Evolutionary conservation across 2,329 filamentous ascomycete species (phyloP).

Genomic region (Aspergillus viridinutans): DNA sequence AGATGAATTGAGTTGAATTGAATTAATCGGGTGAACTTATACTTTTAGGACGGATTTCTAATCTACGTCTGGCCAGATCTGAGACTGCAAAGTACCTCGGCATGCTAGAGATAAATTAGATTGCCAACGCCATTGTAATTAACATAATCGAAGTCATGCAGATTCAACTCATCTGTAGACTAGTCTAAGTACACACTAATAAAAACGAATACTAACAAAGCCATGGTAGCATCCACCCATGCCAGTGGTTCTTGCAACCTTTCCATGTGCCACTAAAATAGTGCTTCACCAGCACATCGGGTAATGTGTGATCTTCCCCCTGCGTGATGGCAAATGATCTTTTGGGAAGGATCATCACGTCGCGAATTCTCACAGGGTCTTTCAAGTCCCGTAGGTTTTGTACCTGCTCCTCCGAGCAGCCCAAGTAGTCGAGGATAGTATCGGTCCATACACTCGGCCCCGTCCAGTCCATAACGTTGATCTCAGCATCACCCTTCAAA

Average conservation of each 20-base stretch:
- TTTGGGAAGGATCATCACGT: slow-evolving; percentile 1
- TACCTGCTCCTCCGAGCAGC: not conserved
- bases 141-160: not conserved
- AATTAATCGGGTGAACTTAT: no score
- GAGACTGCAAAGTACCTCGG: no score
- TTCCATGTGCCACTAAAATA: slow-evolving; percentile 7
- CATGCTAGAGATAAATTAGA: no score
- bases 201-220: not conserved
- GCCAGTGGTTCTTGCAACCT: not conserved
- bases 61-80: no score
- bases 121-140: no score
- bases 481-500: not conserved
- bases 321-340: slow-evolving; percentile 1
- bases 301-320: slow-evolving; percentile 1
- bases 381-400: not conserved
- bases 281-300: slow-evolving; percentile 4
- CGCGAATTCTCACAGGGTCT: not conserved
- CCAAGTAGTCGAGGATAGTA: slow-evolving; percentile 1
- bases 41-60: no score
- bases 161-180: not conserved
- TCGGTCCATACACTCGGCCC: slow-evolving; percentile 5
- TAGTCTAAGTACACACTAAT: not conserved
- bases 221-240: not conserved
- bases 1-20: no score
- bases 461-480: slow-evolving; percentile 4